Evolutionary conservation across 2,329 filamentous ascomycete species (phyloP).

Genomic region (Fusarium liriodendri): DNA sequence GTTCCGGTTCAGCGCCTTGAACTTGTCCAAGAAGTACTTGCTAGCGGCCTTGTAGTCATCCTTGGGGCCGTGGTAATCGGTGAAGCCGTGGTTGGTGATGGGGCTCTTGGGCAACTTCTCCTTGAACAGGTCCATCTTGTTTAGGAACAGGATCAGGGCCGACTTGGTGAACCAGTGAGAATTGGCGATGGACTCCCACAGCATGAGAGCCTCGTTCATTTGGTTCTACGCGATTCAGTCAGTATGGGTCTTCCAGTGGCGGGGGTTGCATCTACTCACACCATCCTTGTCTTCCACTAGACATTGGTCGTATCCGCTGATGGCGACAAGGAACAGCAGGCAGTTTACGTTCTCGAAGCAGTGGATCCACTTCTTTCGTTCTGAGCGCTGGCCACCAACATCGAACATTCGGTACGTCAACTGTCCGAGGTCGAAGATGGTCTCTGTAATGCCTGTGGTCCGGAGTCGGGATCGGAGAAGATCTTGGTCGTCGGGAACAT

Average conservation of each 20-base stretch:
- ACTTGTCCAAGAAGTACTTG: conserved; percentile 86
- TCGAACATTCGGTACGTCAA: conserved; percentile 98
- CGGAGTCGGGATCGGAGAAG: conserved; percentile 89
- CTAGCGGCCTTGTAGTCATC: conserved; percentile 79
- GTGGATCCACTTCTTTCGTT: conserved; percentile 98
- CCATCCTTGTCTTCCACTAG: conserved; percentile 96
- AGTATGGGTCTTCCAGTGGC: conserved; percentile 2
- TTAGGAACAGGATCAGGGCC: conserved; percentile 84
- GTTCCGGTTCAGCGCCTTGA: conserved; percentile 79
- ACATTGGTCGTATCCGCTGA: conserved; percentile 97
- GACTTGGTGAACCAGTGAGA: conserved; percentile 88
- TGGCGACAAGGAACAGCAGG: conserved; percentile 91
- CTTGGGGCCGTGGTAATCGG: conserved; percentile 79
- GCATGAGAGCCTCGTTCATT: conserved; percentile 91
- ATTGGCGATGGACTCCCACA: conserved; percentile 88
- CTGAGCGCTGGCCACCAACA: conserved; percentile 90
- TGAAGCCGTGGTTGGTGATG: conserved; percentile 79
- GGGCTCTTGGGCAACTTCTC: conserved; percentile 78
- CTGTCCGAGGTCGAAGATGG: conserved; percentile 89
- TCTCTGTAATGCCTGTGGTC: conserved; percentile 96
- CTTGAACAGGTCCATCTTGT: conserved; percentile 89
- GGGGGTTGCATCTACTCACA: conserved; percentile 64
- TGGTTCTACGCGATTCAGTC: conserved; percentile 71
- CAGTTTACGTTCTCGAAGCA: conserved; percentile 96
- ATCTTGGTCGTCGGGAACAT: conserved; percentile 93